Percentiles rank a stretch among this genome's conserved stretches.
These are phyloP conservation scores for Hanseniaspora taiwanica DNA, from an alignment of 805 yeast species.

Conservation along the genomic window DNA sequence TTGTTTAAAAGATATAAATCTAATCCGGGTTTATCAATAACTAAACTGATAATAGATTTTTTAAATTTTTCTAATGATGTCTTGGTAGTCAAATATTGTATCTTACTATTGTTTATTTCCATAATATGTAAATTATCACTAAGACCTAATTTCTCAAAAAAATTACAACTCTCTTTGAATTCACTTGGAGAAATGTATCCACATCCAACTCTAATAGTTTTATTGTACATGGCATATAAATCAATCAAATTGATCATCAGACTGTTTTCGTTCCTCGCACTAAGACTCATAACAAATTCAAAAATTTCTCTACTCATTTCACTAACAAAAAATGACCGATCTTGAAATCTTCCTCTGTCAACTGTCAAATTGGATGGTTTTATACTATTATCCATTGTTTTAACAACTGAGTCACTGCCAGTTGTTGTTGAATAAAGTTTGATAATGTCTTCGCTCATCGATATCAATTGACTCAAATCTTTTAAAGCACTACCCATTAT, in stretches of 20 bases:
- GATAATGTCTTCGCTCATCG: constrained; percentile 64
- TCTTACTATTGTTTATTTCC: constrained; percentile 23
- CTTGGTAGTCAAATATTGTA: constrained; percentile 21
- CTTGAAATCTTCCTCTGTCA: constrained; percentile 24
- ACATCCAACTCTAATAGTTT: constrained; percentile 49
- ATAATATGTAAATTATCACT: constrained; percentile 26
- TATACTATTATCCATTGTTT: constrained; percentile 7
- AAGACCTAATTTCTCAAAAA: constrained; percentile 42
- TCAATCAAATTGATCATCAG: constrained; percentile 45
- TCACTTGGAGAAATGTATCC: constrained; percentile 62
- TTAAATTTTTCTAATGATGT: constrained; percentile 21
- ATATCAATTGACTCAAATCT: constrained; percentile 64
- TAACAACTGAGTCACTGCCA: constrained; percentile 6
- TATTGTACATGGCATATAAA: constrained; percentile 48
- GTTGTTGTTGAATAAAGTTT: constrained; percentile 29
- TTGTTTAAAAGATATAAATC: constrained; percentile 17
- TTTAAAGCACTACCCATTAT: constrained; percentile 57
- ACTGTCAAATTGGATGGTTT: constrained; percentile 15
- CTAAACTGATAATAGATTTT: constrained; percentile 15
- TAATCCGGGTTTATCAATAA: constrained; percentile 17
- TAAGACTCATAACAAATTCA: constrained; percentile 44
- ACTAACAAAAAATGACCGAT: constrained; percentile 33
- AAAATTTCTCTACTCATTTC: constrained; percentile 72
- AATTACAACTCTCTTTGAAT: constrained; percentile 44
- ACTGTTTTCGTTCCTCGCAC: constrained; percentile 28